Conservation (phyloP, 2,329 filamentous ascomycete species). For the Cryphonectria carpinicola region DNA sequence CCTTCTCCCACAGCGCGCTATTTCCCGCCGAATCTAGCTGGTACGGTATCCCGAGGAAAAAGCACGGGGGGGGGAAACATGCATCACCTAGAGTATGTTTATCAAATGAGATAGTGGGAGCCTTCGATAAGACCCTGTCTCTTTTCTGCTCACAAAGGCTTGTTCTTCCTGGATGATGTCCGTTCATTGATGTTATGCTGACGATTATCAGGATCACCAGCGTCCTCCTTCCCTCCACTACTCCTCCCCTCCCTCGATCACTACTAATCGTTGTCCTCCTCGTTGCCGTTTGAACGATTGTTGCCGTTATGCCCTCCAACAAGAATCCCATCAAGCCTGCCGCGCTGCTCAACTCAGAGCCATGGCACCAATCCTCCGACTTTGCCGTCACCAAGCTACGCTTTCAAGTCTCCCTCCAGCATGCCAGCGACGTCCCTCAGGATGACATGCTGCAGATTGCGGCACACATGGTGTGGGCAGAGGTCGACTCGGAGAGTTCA, state of each 20-base stretch:
- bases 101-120: not conserved
- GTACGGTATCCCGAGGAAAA: not conserved
- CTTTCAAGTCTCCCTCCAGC: conserved; percentile 7
- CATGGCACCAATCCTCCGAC: not conserved
- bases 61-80: not conserved
- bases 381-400: conserved; percentile 5
- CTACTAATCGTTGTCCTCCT: not conserved
- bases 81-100: not conserved
- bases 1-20: not conserved
- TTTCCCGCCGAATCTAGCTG: not conserved
- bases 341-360: not conserved
- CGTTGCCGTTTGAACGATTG: not conserved
- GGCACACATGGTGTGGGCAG: conserved; percentile 18
- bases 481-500: not conserved
- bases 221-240: not conserved
- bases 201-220: not conserved
- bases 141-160: not conserved
- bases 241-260: not conserved
- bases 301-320: not conserved
- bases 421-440: not conserved
- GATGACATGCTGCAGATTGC: not conserved
- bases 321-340: conserved; percentile 1
- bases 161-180: not conserved
- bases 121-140: not conserved
- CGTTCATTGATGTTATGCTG: not conserved